These are phyloP conservation scores for Euphorbia lathyris DNA, from an alignment of 345 rosid genomes.

Conservation along the genomic window DNA sequence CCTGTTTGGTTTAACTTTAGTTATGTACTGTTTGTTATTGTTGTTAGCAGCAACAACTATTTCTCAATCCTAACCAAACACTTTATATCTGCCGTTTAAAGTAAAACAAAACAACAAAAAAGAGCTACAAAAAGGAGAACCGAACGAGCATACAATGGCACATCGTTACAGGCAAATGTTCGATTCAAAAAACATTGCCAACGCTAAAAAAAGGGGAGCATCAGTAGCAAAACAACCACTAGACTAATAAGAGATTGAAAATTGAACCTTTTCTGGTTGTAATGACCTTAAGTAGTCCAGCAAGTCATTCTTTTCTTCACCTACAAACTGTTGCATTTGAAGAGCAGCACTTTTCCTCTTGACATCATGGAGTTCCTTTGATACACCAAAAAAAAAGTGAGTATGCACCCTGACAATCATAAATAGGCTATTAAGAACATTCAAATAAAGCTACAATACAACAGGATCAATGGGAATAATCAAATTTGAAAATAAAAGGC, in stretches of 20 bases:
- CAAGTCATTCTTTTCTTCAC: conserved; percentile 96
- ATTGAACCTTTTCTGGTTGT: conserved; percentile 84
- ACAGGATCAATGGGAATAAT: not conserved
- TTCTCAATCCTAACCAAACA: no score
- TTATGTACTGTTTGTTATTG: no score
- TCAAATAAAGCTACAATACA: not conserved
- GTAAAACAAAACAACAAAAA: no score
- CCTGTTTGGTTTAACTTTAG: no score
- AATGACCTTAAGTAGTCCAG: conserved; percentile 90
- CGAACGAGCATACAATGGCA: not conserved
- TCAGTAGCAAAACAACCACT: conserved; percentile 8
- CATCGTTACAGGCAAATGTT: conserved; percentile 3
- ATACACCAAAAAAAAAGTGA: not conserved
- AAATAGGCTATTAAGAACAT: not conserved
- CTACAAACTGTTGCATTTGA: conserved; percentile 98
- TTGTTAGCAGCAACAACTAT: no score
- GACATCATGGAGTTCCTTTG: conserved; percentile 76
- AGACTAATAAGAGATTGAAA: conserved; percentile 8
- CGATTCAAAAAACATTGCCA: not conserved
- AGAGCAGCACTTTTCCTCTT: conserved; percentile 87
- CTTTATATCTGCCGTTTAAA: no score
- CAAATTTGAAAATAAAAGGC: not conserved
- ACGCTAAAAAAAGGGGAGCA: not conserved
- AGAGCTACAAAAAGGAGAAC: no score
- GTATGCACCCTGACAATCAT: conserved; percentile 8